Evolutionary conservation across 352 stramenopile genomes (phyloP), one percentile per base, ranked within the genome.

Genomic region (Lagenidium giganteum): DNA sequence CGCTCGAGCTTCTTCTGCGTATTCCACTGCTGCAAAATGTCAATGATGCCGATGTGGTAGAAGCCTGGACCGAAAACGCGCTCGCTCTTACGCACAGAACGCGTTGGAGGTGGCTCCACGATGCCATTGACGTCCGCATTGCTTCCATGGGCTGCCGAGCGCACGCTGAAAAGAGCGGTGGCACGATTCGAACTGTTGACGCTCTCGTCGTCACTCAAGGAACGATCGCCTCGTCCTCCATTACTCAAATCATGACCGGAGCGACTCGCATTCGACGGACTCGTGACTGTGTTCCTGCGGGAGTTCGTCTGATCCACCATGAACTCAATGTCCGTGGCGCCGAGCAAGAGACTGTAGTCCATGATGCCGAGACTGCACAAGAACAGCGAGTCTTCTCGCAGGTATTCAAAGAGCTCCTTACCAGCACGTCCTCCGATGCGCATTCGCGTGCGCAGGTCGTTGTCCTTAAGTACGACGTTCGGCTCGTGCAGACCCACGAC

Each of bases 41-140:
- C 86, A 44, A 96, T 96, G 23, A 96, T 67, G 11, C 86, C 86
- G 2, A 96, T 68, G 56, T 94, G 94, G 60, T 96, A 96, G 44
- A 85, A 86, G 11, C 76, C 83, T 0, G 85, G 85, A 0, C 82
- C 84, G 25, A 90, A 88, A 25, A 93, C 70, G 8, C 73, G 69
- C 49, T 87, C 77, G 46, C 76, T 90, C 32, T 84, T 76, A 17
- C 75, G 70, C 58, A 93, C 73, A 7, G 74, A 72, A 17, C 56
- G 57, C 53, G 70, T 70, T 4, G 58, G 38, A 13, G 49, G 62
- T 2, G 64, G 57, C 24, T 51, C 42, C 14, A 41, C 16, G 8
- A 33, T 42, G 20, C 20, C 34, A n/a, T 55, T 21, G 26, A 23
- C 35, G 5, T 32, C 30, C 14, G 26, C 47, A 9, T 40, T 34